These are phyloP conservation scores for Lentinula sp. DNA, from an alignment of 768 basidiomycete genomes.

Conservation along the genomic window DNA sequence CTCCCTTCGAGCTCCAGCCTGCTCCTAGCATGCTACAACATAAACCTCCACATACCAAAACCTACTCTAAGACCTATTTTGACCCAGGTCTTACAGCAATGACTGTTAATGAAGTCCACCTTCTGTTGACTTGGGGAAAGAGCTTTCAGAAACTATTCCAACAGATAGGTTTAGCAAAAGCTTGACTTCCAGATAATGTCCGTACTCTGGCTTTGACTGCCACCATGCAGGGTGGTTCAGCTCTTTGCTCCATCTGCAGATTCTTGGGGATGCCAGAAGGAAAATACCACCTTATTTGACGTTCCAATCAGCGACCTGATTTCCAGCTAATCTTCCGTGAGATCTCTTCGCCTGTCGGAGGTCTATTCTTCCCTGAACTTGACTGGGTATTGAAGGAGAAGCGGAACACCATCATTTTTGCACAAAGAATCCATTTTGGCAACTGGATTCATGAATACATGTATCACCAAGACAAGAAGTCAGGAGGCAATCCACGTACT, in stretches of 20 bases:
- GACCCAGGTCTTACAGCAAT: too few relatives aligned
- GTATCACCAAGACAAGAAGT: neutral
- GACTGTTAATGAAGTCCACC: conserved; percentile 22
- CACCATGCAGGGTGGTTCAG: neutral
- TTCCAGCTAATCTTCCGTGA: conserved; percentile 17
- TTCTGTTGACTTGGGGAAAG: conserved; percentile 18
- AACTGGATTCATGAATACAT: neutral
- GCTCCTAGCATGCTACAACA: too few relatives aligned
- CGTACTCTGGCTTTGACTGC: neutral
- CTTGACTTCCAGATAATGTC: conserved; percentile 9
- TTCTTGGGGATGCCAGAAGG: conserved; percentile 15
- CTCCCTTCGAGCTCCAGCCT: too few relatives aligned
- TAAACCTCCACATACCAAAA: too few relatives aligned
- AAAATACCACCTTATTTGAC: conserved; percentile 15
- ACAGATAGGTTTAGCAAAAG: conserved; percentile 16
- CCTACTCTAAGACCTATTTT: too few relatives aligned
- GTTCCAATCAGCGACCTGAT: conserved; percentile 19
- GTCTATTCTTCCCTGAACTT: conserved; percentile 17
- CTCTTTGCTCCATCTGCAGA: conserved; percentile 8
- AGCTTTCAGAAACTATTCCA: conserved; percentile 16
- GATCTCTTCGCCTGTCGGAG: conserved; percentile 12
- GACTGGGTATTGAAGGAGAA: conserved; percentile 17
- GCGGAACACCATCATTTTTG: conserved; percentile 20
- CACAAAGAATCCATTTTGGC: conserved; percentile 1
- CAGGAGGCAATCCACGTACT: neutral